Conservation (phyloP, 768 basidiomycete genomes). For the Suillus sp. region DNA sequence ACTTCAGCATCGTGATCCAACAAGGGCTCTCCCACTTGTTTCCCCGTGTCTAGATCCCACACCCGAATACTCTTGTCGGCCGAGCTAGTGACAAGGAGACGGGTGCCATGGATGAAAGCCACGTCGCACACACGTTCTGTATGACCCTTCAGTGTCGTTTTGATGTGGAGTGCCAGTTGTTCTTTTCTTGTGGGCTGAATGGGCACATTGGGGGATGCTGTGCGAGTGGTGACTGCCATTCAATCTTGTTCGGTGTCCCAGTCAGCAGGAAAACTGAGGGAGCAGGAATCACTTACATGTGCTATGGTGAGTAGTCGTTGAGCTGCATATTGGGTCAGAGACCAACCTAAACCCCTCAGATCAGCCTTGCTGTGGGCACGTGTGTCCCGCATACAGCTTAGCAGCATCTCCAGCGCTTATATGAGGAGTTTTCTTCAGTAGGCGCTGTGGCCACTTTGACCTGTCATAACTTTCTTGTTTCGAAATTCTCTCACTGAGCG, state of each 20-base stretch:
- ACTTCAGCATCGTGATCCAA: conserved; percentile 15
- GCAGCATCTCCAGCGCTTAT: too few relatives aligned
- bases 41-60: too few relatives aligned
- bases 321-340: too few relatives aligned
- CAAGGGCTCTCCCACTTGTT: too few relatives aligned
- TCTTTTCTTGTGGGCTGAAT: neutral
- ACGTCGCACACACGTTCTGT: neutral
- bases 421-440: too few relatives aligned
- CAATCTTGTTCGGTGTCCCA: neutral
- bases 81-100: neutral
- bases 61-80: neutral
- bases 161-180: neutral
- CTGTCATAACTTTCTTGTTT: too few relatives aligned
- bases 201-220: neutral
- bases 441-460: too few relatives aligned
- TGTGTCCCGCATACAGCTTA: too few relatives aligned
- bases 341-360: too few relatives aligned
- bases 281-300: neutral
- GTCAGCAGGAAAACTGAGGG: neutral
- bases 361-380: too few relatives aligned
- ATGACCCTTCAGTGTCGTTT: neutral
- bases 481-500: too few relatives aligned
- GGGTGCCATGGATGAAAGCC: neutral
- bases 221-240: neutral
- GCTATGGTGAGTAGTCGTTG: neutral